Evolutionary conservation across 2,329 filamentous ascomycete species (phyloP).

Genomic region (Pezicula carpinea): DNA sequence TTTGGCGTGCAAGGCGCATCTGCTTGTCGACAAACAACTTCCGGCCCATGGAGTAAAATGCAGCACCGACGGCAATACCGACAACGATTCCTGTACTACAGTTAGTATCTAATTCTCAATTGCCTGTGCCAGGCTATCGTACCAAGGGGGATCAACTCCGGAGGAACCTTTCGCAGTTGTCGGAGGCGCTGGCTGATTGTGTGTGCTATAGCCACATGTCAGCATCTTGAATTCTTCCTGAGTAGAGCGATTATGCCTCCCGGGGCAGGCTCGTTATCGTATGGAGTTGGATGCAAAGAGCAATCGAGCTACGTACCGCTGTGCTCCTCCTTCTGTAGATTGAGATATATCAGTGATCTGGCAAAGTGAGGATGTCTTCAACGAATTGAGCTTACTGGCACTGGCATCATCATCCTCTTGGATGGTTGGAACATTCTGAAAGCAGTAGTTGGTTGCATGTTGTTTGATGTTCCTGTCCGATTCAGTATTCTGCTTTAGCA

Average conservation of each 20-base stretch:
- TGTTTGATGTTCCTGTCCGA: conserved; percentile 16
- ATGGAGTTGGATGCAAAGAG: no score
- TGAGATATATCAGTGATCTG: conserved; percentile 24
- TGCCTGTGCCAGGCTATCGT: conserved; percentile 34
- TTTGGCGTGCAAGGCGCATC: conserved; percentile 76
- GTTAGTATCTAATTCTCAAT: conserved; percentile 19
- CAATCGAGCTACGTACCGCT: conserved; percentile 48
- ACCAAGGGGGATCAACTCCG: conserved; percentile 94
- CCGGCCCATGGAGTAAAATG: conserved; percentile 72
- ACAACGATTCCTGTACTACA: conserved; percentile 66
- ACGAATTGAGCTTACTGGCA: conserved; percentile 58
- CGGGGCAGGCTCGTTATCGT: not conserved
- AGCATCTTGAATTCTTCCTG: conserved; percentile 10
- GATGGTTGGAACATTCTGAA: conserved; percentile 65
- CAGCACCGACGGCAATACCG: conserved; percentile 75
- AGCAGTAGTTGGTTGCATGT: conserved; percentile 47
- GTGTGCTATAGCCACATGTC: conserved; percentile 60
- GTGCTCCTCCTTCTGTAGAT: conserved; percentile 58
- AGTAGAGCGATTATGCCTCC: conserved; percentile 5
- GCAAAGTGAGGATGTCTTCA: conserved; percentile 6
- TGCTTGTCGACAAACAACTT: conserved; percentile 90
- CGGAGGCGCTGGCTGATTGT: conserved; percentile 94
- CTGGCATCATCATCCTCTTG: conserved; percentile 61
- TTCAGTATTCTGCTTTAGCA: conserved; percentile 6
- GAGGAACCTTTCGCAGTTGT: conserved; percentile 82